Evolutionary conservation across 2,329 filamentous ascomycete genomes (phyloP).

Genomic region (Corynespora cassiicola): DNA sequence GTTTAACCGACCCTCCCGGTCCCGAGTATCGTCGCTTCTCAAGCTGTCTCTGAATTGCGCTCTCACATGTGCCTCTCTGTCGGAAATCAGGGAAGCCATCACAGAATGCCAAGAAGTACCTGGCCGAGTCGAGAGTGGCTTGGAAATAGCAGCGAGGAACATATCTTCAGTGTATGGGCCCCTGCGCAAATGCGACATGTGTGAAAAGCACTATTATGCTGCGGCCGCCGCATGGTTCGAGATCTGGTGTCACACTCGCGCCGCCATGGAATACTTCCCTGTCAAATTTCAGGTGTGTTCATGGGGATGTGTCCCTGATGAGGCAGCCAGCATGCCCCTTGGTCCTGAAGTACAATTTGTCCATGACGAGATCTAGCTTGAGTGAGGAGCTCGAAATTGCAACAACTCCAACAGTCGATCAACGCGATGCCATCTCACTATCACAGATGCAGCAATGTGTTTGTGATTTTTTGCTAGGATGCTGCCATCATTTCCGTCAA

Average conservation of each 20-base stretch:
- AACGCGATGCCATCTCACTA: too few species aligned
- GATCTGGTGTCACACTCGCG: slow-evolving; percentile 30
- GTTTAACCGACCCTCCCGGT: slow-evolving; percentile 20
- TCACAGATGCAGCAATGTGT: too few species aligned
- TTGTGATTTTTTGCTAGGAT: too few species aligned
- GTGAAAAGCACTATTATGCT: slow-evolving; percentile 33
- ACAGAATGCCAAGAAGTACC: not conserved
- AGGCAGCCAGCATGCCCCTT: too few species aligned
- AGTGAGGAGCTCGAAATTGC: too few species aligned
- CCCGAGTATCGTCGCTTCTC: slow-evolving; percentile 20
- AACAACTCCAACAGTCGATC: too few species aligned
- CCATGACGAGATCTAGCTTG: too few species aligned
- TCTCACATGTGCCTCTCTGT: not conserved
- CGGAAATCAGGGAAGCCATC: not conserved
- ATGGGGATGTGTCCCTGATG: slow-evolving; percentile 36
- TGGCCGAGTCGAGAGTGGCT: not conserved
- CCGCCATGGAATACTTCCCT: slow-evolving; percentile 17
- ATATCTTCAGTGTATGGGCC: slow-evolving; percentile 18
- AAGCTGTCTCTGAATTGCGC: slow-evolving; percentile 9
- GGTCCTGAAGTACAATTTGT: too few species aligned
- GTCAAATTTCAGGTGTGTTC: slow-evolving; percentile 37
- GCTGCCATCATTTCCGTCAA: too few species aligned
- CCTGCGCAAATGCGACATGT: slow-evolving; percentile 32
- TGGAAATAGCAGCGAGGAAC: slow-evolving; percentile 3
- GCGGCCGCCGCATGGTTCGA: slow-evolving; percentile 40